phyloP scores from a whole-genome alignment of 345 rosid genomes.

The Microthlaspi erraticum region DNA sequence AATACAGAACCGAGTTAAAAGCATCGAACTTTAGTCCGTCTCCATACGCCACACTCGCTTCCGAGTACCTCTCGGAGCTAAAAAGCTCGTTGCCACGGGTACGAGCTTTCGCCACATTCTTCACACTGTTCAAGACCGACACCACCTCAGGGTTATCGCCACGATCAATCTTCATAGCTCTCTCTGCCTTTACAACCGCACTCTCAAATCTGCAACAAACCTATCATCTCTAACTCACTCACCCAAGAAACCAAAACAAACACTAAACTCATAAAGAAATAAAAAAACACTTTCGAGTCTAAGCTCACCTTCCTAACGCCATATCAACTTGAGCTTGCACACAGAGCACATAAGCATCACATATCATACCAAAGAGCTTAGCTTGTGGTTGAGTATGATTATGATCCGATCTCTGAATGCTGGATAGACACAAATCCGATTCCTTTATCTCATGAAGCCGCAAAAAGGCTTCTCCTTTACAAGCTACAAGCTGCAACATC shows the following conservation, averaged over 20 bases:
- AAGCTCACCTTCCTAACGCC: conserved; percentile 94
- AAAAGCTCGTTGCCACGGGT: conserved; percentile 80
- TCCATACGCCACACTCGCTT: conserved; percentile 90
- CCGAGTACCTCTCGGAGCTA: conserved; percentile 69
- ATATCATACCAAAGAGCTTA: conserved; percentile 68
- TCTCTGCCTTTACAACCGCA: conserved; percentile 82
- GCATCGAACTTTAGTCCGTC: conserved; percentile 84
- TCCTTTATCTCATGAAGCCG: conserved; percentile 81
- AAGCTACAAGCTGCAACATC: conserved; percentile 72
- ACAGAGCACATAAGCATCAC: conserved; percentile 72
- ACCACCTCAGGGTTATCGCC: conserved; percentile 61
- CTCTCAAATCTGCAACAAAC: conserved; percentile 88
- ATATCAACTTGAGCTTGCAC: conserved; percentile 86
- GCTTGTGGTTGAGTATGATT: conserved; percentile 24
- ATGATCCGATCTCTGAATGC: conserved; percentile 50
- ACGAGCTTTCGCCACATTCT: conserved; percentile 77
- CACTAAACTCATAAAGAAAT: conserved; percentile 25
- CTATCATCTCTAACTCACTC: conserved; percentile 57
- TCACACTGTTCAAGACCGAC: conserved; percentile 64
- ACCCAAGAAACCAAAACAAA: conserved; percentile 46
- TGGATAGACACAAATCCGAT: conserved; percentile 64
- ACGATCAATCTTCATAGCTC: conserved; percentile 66
- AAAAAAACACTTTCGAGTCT: neutral
- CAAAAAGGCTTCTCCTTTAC: conserved; percentile 87
- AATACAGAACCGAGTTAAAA: conserved; percentile 80